These are phyloP conservation scores for Neodidymelliopsis sp. DNA, from an alignment of 2,329 filamentous ascomycete genomes.

Conservation along the genomic window DNA sequence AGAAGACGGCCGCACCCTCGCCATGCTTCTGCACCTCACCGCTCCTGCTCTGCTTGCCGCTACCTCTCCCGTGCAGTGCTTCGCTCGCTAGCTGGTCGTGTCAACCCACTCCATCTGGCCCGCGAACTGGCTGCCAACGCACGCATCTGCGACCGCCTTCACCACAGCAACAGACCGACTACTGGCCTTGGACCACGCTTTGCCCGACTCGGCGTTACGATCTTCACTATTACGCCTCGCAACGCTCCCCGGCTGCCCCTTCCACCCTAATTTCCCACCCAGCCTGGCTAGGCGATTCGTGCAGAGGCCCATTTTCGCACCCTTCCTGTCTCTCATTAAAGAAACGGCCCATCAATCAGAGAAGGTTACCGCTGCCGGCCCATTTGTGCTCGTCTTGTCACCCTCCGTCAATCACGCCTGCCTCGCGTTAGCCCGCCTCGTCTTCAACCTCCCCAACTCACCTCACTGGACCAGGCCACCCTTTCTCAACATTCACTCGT, in stretches of 20 bases:
- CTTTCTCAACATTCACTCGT: slow-evolving; percentile 31
- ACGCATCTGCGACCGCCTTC: slow-evolving; percentile 48
- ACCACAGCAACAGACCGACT: slow-evolving; percentile 49
- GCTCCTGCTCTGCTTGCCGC: slow-evolving; percentile 22
- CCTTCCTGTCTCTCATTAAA: slow-evolving; percentile 36
- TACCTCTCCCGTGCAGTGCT: slow-evolving; percentile 20
- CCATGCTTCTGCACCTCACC: slow-evolving; percentile 32
- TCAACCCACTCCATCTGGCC: slow-evolving; percentile 27
- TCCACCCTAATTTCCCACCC: slow-evolving; percentile 49
- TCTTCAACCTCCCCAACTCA: slow-evolving; percentile 22
- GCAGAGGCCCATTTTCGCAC: slow-evolving; percentile 42
- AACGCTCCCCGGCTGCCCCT: slow-evolving; percentile 39
- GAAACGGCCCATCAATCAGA: slow-evolving; percentile 42
- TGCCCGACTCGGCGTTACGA: slow-evolving; percentile 38
- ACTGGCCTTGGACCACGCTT: slow-evolving; percentile 39
- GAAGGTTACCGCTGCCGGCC: slow-evolving; percentile 25
- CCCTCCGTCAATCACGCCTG: slow-evolving; percentile 34
- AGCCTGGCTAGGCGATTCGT: slow-evolving; percentile 49
- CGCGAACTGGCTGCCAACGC: slow-evolving; percentile 43
- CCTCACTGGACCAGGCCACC: slow-evolving; percentile 31
- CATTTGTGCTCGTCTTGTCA: slow-evolving; percentile 28
- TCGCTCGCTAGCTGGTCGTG: slow-evolving; percentile 25
- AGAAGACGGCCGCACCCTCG: slow-evolving; percentile 19
- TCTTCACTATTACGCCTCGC: slow-evolving; percentile 47
- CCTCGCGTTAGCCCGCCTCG: slow-evolving; percentile 34